Evolutionary conservation across 2,329 filamentous ascomycete species (phyloP).

Genomic region (Epichloe sylvatica): DNA sequence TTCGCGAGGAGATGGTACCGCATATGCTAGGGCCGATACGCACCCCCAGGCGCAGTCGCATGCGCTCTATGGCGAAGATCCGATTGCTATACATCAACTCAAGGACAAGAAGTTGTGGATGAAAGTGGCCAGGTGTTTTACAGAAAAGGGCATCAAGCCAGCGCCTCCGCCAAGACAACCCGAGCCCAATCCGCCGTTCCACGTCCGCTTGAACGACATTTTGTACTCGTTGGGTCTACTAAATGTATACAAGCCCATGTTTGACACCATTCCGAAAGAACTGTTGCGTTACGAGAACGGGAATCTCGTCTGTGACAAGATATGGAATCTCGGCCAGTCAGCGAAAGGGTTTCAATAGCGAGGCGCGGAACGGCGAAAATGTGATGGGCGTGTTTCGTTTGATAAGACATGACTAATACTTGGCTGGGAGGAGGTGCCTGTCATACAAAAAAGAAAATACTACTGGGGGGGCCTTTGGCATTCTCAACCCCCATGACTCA

Average conservation of each 20-base stretch:
- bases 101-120: slow-evolving; percentile 14
- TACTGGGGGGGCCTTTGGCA: no score
- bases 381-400: neutral
- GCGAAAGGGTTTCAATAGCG: slow-evolving; percentile 7
- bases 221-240: slow-evolving; percentile 10
- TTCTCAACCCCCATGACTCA: no score
- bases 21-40: slow-evolving; percentile 15
- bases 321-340: slow-evolving; percentile 13
- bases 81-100: slow-evolving; percentile 16
- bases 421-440: no score
- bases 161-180: slow-evolving; percentile 5
- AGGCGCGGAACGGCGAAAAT: neutral
- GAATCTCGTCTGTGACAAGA: slow-evolving; percentile 13
- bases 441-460: no score
- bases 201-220: slow-evolving; percentile 13
- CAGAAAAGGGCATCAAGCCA: slow-evolving; percentile 14
- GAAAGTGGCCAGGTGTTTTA: slow-evolving; percentile 18
- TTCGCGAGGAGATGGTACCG: slow-evolving; percentile 13
- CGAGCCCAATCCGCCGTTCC: slow-evolving; percentile 6
- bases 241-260: slow-evolving; percentile 8
- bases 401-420: no score
- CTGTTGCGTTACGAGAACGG: slow-evolving; percentile 10
- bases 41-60: slow-evolving; percentile 13
- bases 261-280: slow-evolving; percentile 12
- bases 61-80: slow-evolving; percentile 11